Percentiles rank a stretch among this genome's conserved stretches.
These are phyloP conservation scores for Clonostachys solani DNA, from an alignment of 2,329 filamentous ascomycete genomes.

Conservation along the genomic window DNA sequence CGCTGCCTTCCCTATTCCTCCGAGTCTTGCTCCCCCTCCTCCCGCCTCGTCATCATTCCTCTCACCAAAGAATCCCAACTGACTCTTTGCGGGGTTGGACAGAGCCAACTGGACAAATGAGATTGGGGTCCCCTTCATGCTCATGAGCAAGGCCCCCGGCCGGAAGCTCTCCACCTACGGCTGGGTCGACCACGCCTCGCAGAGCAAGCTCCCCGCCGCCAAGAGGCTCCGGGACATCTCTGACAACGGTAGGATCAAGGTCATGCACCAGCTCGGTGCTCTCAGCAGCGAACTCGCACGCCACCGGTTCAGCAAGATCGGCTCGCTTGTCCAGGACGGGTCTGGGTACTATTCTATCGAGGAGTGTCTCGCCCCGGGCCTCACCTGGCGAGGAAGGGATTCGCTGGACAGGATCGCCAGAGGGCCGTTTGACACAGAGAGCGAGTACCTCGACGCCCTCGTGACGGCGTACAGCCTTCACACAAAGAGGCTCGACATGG, in stretches of 20 bases:
- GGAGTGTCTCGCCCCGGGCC: constrained; percentile 12
- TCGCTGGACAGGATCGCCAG: constrained; percentile 12
- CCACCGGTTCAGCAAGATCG: constrained; percentile 12
- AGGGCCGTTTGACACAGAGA: constrained; percentile 16
- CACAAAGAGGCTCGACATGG: constrained; percentile 13
- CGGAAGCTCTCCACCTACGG: constrained; percentile 9
- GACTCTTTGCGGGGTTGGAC: constrained; percentile 3
- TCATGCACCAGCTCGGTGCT: constrained; percentile 11
- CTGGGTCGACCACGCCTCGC: constrained; percentile 4
- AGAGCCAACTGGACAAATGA: constrained; percentile 5
- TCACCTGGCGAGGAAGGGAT: constrained; percentile 14
- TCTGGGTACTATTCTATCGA: constrained; percentile 8
- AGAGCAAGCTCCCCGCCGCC: too few relatives aligned
- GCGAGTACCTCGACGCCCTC: constrained; percentile 15
- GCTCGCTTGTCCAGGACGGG: constrained; percentile 10
- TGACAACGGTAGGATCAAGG: constrained; percentile 7
- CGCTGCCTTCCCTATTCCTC: too few relatives aligned
- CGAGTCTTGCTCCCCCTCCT: too few relatives aligned
- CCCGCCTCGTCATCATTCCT: background rate
- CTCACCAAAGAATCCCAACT: background rate
- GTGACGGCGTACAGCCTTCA: constrained; percentile 11
- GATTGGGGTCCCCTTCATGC: constrained; percentile 14
- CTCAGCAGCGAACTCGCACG: constrained; percentile 8
- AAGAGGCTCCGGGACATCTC: constrained; percentile 3
- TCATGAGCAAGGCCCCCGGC: constrained; percentile 12